These are phyloP conservation scores for Cyberlindnera mississippiensis DNA, from an alignment of 805 yeast species.

Conservation along the genomic window DNA sequence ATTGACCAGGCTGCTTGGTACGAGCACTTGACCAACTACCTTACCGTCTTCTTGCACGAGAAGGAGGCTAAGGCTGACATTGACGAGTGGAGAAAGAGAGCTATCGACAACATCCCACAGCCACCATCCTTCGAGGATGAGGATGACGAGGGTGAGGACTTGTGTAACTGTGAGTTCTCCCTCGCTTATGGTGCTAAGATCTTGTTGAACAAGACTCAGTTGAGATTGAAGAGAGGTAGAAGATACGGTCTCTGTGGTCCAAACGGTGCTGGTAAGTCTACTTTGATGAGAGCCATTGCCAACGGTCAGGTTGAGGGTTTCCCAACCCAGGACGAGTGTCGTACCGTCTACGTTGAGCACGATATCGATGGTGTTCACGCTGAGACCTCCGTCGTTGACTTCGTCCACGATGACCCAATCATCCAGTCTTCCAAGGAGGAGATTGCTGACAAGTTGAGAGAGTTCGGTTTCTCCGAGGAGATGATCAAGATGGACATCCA, in stretches of 20 bases:
- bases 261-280: constrained; percentile 99
- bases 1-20: constrained; percentile 92
- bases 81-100: constrained; percentile 92
- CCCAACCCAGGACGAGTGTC: constrained; percentile 99
- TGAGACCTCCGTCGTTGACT: constrained; percentile 90
- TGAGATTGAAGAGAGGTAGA: constrained; percentile 98
- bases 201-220: constrained; percentile 98
- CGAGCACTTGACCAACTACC: constrained; percentile 84
- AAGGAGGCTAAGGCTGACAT: constrained; percentile 83
- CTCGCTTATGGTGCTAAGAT: constrained; percentile 99
- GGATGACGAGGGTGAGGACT: constrained; percentile 98
- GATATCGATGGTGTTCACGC: constrained; percentile 98
- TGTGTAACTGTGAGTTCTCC: constrained; percentile 99
- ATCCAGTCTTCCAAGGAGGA: constrained; percentile 56
- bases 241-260: constrained; percentile 99
- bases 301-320: constrained; percentile 99
- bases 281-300: constrained; percentile 96
- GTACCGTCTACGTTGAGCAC: constrained; percentile 99
- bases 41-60: constrained; percentile 95
- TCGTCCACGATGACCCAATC: constrained; percentile 80
- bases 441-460: constrained; percentile 71
- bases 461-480: constrained; percentile 90
- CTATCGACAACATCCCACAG: constrained; percentile 96
- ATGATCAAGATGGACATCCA: constrained; percentile 93
- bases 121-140: constrained; percentile 95